phyloP scores from a whole-genome alignment of 768 basidiomycete genomes.

The Amanita molliuscula region DNA sequence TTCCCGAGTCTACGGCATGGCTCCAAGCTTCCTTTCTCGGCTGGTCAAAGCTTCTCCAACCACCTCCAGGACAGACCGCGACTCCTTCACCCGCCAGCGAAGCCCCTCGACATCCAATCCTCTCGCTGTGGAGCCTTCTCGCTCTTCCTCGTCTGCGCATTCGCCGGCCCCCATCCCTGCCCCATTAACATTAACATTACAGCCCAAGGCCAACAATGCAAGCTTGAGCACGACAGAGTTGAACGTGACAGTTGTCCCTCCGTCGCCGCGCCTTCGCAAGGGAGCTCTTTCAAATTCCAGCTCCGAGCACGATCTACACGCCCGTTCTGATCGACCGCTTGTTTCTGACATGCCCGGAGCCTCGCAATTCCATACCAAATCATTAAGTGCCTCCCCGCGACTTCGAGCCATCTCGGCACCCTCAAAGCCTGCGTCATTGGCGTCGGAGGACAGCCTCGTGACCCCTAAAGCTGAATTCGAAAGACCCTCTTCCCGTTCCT shows the following conservation, averaged over 20 bases:
- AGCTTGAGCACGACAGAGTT: background rate
- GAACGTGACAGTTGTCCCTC: constrained; percentile 4
- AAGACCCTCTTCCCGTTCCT: background rate
- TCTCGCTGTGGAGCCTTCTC: background rate
- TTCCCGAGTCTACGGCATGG: background rate
- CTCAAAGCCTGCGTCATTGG: constrained; percentile 1
- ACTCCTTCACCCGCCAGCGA: background rate
- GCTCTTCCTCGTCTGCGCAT: background rate
- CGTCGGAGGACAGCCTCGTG: constrained; percentile 3
- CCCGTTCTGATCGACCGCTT: background rate
- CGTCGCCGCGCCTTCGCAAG: background rate
- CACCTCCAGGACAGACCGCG: background rate
- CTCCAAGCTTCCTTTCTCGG: constrained; percentile 6
- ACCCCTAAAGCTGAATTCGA: constrained; percentile 2
- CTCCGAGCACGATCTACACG: background rate
- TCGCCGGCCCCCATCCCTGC: background rate
- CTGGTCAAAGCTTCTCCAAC: constrained; percentile 4
- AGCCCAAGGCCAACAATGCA: background rate
- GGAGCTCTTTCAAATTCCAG: background rate
- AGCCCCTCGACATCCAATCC: constrained; percentile 3
- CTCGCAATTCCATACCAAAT: background rate
- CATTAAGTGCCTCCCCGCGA: background rate
- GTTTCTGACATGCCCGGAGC: background rate
- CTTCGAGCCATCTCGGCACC: constrained; percentile 8
- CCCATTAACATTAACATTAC: background rate